Evolutionary conservation across 225 moss, liverwort and hornwort species (phyloP).

Genomic region (Physcomitrium patens): DNA sequence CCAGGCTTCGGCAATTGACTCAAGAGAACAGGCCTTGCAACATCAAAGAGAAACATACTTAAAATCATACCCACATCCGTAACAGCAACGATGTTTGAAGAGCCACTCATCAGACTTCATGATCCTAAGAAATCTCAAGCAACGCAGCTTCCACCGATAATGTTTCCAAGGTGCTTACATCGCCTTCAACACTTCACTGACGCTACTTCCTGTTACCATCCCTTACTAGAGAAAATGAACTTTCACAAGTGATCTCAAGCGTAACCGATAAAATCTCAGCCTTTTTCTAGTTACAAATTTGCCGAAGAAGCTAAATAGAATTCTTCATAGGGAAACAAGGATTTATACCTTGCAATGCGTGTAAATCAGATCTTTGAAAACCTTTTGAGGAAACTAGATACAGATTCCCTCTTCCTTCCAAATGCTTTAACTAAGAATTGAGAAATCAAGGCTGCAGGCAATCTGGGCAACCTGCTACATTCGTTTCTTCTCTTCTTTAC

Average conservation of each 20-base stretch:
- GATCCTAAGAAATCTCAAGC: background rate
- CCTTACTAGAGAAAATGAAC: too few relatives aligned
- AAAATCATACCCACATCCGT: background rate
- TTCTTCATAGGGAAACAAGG: background rate
- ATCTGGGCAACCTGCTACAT: too few relatives aligned
- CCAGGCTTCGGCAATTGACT: background rate
- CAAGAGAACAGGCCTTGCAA: background rate
- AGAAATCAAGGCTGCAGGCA: too few relatives aligned
- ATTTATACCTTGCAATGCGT: background rate
- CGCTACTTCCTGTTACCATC: too few relatives aligned
- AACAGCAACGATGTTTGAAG: background rate
- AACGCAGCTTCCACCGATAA: background rate
- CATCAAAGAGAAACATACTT: background rate
- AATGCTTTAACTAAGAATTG: too few relatives aligned
- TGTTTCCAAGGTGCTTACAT: background rate
- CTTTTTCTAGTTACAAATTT: too few relatives aligned
- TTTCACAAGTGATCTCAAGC: too few relatives aligned
- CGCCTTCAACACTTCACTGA: too few relatives aligned
- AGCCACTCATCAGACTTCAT: background rate
- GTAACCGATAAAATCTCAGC: background rate
- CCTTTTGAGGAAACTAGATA: background rate
- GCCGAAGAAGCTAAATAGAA: background rate
- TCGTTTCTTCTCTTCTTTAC: too few relatives aligned
- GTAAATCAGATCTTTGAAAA: constrained; percentile 4
- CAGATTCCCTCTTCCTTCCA: too few relatives aligned